Conservation (phyloP, 2,329 filamentous ascomycete genomes). For the Fonsecaea erecta region DNA sequence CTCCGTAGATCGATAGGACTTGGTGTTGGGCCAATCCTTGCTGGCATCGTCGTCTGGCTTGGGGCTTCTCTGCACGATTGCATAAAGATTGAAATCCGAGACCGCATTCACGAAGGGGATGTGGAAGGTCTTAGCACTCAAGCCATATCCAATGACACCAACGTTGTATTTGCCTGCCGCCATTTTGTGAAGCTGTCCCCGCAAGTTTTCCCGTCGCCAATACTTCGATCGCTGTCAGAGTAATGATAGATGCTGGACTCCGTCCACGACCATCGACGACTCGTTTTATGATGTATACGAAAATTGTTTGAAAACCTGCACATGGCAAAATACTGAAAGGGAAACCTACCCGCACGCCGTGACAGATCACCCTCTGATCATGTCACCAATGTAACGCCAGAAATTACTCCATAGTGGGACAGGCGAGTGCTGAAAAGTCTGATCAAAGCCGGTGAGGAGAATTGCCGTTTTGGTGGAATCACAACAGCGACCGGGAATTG, state of each 20-base stretch:
- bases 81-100: slow-evolving; percentile 68
- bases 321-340: neutral
- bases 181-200: slow-evolving; percentile 39
- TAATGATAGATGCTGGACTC: neutral
- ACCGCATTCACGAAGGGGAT: slow-evolving; percentile 75
- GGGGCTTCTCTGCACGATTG: slow-evolving; percentile 75
- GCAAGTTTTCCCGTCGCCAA: neutral
- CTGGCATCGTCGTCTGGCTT: slow-evolving; percentile 68
- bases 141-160: slow-evolving; percentile 64
- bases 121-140: slow-evolving; percentile 79
- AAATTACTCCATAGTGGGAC: neutral
- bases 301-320: neutral
- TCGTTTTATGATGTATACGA: neutral
- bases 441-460: neutral
- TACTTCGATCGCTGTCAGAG: neutral
- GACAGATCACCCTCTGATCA: neutral
- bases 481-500: neutral
- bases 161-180: slow-evolving; percentile 56
- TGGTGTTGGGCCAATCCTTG: slow-evolving; percentile 67
- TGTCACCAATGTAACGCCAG: neutral
- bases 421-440: neutral
- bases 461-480: neutral
- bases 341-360: neutral
- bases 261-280: neutral
- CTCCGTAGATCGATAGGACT: slow-evolving; percentile 66